Percentiles rank a stretch among this genome's conserved stretches.
Conservation (phyloP, 768 basidiomycete genomes). For the Termitomyces sp. region DNA sequence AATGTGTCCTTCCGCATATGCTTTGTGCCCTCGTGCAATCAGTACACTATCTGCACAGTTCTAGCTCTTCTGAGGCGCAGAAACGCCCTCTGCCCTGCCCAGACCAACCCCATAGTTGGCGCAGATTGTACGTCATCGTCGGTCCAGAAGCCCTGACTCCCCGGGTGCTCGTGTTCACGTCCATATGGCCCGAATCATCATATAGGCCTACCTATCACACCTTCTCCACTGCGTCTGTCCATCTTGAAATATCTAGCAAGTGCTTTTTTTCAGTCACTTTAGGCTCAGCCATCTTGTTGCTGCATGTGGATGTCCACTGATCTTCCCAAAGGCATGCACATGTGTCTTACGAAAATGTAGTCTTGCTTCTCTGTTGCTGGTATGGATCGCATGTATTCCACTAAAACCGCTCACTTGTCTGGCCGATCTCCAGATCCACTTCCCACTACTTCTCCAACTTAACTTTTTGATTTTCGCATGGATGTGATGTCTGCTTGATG, state of each 20-base stretch:
- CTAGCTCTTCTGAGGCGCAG: not conserved
- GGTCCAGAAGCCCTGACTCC: not conserved
- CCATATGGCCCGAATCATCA: constrained; percentile 7
- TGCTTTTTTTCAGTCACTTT: not conserved
- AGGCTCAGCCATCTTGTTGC: not conserved
- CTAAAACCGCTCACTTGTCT: not conserved
- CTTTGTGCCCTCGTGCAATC: not conserved
- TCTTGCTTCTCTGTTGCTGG: not conserved
- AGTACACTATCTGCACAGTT: not conserved
- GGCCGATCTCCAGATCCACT: not conserved
- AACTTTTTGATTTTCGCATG: not conserved
- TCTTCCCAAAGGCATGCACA: constrained; percentile 8
- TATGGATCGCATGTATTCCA: not conserved
- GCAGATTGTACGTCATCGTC: constrained; percentile 7
- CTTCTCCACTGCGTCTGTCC: constrained; percentile 1
- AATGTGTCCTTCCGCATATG: not conserved
- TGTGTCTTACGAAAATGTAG: not conserved
- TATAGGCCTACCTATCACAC: not conserved
- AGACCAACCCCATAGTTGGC: not conserved
- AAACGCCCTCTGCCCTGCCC: constrained; percentile 2
- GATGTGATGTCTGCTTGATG: not conserved
- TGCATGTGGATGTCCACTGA: not conserved
- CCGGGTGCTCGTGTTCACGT: constrained; percentile 1
- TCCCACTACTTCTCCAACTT: not conserved
- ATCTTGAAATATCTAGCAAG: not conserved